These are phyloP conservation scores for Psidium friedrichsthalianum DNA, from an alignment of 345 rosid genomes.

Conservation along the genomic window DNA sequence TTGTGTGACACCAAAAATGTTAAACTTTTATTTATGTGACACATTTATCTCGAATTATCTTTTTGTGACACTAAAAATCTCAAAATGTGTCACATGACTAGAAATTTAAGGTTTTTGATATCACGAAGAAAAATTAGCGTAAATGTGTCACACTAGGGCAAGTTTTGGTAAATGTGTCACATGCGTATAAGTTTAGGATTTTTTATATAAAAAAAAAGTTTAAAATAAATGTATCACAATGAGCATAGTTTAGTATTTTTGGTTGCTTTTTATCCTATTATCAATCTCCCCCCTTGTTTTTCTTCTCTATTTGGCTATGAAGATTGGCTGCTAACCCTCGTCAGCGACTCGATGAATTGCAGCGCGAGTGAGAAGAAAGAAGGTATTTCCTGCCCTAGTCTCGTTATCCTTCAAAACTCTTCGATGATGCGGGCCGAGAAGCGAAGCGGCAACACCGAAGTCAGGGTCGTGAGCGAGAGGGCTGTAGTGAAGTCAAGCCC, in stretches of 20 bases:
- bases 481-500: not conserved
- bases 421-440: not conserved
- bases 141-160: too few relatives aligned
- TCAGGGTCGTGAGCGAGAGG: not conserved
- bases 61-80: too few relatives aligned
- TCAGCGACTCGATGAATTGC: not conserved
- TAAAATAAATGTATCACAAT: too few relatives aligned
- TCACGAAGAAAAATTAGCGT: too few relatives aligned
- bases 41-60: too few relatives aligned
- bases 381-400: not conserved
- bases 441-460: not conserved
- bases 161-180: too few relatives aligned
- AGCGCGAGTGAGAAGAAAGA: not conserved
- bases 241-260: not conserved
- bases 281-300: not conserved
- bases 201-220: too few relatives aligned
- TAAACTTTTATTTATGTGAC: too few relatives aligned
- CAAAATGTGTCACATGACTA: too few relatives aligned
- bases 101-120: too few relatives aligned
- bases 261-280: not conserved
- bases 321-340: not conserved
- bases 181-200: too few relatives aligned
- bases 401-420: not conserved
- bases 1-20: too few relatives aligned
- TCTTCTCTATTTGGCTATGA: not conserved